phyloP scores from a whole-genome alignment of 768 basidiomycete genomes.

The Rhizopogon roseolus region DNA sequence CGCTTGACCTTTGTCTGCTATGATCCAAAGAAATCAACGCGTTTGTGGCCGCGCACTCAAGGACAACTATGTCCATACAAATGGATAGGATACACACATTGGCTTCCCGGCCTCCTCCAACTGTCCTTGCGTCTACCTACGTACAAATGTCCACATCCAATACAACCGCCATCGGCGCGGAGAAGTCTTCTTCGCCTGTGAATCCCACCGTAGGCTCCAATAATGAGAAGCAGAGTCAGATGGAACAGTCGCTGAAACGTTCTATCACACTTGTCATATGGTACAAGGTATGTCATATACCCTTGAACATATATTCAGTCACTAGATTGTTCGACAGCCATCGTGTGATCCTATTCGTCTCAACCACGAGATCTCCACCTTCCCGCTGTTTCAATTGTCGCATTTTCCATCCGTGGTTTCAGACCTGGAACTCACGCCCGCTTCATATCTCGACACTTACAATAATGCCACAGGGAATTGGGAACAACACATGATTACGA shows the following conservation, averaged over 20 bases:
- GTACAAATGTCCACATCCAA: conserved; percentile 11
- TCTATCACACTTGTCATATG: conserved; percentile 65
- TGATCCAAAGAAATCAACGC: not conserved
- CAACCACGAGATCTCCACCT: conserved; percentile 53
- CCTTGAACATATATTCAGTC: not conserved
- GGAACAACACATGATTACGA: conserved; percentile 61
- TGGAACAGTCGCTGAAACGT: conserved; percentile 38
- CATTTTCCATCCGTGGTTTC: conserved; percentile 45
- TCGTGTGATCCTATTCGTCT: conserved; percentile 53
- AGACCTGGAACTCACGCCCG: conserved; percentile 47
- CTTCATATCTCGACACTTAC: conserved; percentile 59
- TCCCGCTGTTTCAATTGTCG: conserved; percentile 60
- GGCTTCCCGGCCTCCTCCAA: conserved; percentile 7
- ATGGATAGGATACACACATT: conserved; percentile 23
- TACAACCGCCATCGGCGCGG: not conserved
- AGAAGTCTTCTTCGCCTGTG: conserved; percentile 11
- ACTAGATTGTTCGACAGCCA: conserved; percentile 31
- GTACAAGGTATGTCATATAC: conserved; percentile 48
- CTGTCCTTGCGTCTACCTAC: not conserved
- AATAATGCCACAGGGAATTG: conserved; percentile 50
- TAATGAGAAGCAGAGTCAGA: conserved; percentile 25
- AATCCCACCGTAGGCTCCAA: not conserved
- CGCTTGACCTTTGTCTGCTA: not conserved
- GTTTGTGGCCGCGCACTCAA: not conserved
- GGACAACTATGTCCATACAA: conserved; percentile 17